These are phyloP conservation scores for Aspergillus thermomutatus DNA, from an alignment of 2,329 filamentous ascomycete species.

Conservation along the genomic window DNA sequence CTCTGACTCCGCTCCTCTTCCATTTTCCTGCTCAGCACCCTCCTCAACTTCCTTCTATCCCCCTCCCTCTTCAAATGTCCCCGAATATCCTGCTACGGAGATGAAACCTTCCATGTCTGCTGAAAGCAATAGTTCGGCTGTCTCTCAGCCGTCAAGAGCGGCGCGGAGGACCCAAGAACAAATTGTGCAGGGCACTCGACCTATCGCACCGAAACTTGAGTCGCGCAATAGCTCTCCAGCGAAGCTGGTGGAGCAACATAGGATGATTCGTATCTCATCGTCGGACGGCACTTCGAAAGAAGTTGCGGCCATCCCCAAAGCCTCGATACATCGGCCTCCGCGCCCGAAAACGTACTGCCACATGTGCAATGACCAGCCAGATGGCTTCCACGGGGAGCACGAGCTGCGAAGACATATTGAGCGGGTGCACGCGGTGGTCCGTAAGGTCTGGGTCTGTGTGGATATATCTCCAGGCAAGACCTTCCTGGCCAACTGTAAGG, in stretches of 20 bases:
- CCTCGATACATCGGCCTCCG: constrained; percentile 61
- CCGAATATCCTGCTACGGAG: constrained; percentile 43
- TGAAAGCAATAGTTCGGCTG: constrained; percentile 44
- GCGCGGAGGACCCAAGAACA: constrained; percentile 48
- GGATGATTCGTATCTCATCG: constrained; percentile 51
- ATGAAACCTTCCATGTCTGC: constrained; percentile 51
- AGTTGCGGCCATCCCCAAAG: constrained; percentile 53
- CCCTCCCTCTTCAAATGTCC: constrained; percentile 25
- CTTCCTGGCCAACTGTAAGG: constrained; percentile 78
- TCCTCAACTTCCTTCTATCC: constrained; percentile 29
- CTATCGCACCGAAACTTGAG: constrained; percentile 49
- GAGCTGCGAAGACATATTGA: constrained; percentile 69
- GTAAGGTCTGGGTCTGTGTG: constrained; percentile 62
- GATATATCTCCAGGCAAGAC: constrained; percentile 57
- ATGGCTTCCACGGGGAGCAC: constrained; percentile 82
- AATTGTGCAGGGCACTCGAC: constrained; percentile 46
- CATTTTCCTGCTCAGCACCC: constrained; percentile 37
- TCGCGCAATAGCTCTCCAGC: constrained; percentile 28
- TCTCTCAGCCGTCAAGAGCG: constrained; percentile 44
- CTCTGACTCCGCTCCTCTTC: constrained; percentile 28
- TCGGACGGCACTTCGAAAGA: constrained; percentile 54
- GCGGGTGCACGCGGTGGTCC: constrained; percentile 61
- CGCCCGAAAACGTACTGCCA: constrained; percentile 69
- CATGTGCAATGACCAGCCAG: constrained; percentile 67
- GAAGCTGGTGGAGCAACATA: constrained; percentile 38